Conservation (phyloP, 192 early-diverging fungal genomes). For the Podila clonocystis region DNA sequence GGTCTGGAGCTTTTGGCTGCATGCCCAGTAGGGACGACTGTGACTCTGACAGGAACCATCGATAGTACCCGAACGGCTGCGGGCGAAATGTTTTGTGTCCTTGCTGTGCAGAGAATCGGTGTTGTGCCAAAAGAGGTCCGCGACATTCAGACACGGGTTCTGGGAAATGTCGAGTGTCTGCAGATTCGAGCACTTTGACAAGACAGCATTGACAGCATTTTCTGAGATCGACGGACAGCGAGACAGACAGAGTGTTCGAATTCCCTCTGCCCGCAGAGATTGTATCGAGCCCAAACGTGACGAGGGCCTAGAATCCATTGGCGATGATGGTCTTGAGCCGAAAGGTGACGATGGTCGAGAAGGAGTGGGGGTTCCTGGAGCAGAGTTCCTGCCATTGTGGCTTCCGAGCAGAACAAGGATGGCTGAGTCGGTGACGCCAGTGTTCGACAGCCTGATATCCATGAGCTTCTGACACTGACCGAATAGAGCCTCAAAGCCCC, state of each 20-base stretch:
- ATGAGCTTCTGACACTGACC: neutral
- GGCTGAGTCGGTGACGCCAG: neutral
- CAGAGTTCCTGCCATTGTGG: neutral
- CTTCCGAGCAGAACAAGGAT: neutral
- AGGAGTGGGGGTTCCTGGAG: neutral
- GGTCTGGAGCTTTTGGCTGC: neutral
- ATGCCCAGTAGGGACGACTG: neutral
- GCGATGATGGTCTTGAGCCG: neutral
- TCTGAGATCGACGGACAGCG: neutral
- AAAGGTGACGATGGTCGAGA: neutral
- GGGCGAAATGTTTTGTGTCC: neutral
- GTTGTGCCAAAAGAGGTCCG: conserved; percentile 1
- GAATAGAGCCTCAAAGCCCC: neutral
- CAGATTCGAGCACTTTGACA: neutral
- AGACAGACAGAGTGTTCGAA: neutral
- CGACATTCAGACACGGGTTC: neutral
- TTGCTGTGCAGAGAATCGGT: neutral
- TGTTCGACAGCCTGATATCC: neutral
- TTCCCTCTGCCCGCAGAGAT: neutral
- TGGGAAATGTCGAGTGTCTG: neutral
- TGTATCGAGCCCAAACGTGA: neutral
- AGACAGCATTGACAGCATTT: neutral
- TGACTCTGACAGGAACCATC: conserved; percentile 1
- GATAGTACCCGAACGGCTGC: neutral
- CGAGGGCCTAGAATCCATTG: neutral